Evolutionary conservation across 345 rosid species (phyloP), one percentile per base, ranked within the genome.

Genomic region (Bruguiera gymnorhiza): DNA sequence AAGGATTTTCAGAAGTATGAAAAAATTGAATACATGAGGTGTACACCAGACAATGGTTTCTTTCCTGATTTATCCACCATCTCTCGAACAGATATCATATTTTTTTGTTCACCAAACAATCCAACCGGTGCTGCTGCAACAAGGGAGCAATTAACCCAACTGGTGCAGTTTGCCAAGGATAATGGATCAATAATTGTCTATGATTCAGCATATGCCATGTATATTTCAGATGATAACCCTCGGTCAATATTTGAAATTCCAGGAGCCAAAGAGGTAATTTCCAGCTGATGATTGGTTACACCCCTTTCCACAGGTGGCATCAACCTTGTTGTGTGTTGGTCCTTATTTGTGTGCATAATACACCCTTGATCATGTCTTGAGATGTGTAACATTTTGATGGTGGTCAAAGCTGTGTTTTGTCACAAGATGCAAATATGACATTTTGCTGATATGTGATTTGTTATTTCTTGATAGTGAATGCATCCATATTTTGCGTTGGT

Each of bases 111-210:
- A 10, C 99, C 99, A 2, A 95, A 92, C 74, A 95, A 95, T 76
- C 99, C 99, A 67, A 92, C 99, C 0, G 99, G 98, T 19, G 84
- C 96, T 69, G 86, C 92, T 71, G 99, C 98, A 63, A 88, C 99
- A 27, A 82, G 94, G 75, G 92, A 92, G 75, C 98, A 95, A 65
- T 84, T 95, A 65, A 83, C 70, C 57, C 83, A 43, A 59, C 83
- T 95, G 54, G 98, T 95, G 66, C 72, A 83, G 70, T 95, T 92
- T 68, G 99, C 98, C 5, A 92, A 84, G 89, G 79, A 86, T 65
- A 95, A 95, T 66, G 98, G 99, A 24, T 88, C 99, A 6, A 92
- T 95, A 58, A 87, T 95, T 32, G 87, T 95, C 62, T 95, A 85
- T 75, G 99, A 92, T 82, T 92, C 98, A 29, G 97, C 99, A 20